Evolutionary conservation across 306 rosid genomes (phyloP), one percentile per base, ranked within the genome.

Genomic region (Fragaria iinumae): DNA sequence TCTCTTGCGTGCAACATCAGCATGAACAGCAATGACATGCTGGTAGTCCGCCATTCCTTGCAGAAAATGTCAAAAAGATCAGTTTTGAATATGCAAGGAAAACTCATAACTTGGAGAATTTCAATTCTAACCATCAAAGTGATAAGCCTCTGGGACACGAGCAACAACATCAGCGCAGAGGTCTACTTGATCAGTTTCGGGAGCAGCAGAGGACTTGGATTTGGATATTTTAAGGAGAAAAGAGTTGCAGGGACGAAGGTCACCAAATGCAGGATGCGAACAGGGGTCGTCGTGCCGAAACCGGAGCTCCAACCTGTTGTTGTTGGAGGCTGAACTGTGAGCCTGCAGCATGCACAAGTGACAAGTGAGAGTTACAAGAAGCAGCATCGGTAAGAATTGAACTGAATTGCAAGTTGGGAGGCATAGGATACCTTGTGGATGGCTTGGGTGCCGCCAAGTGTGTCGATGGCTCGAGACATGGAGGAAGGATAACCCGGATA

Each of bases 21-120:
- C 92, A 82, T 95, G 98, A 71, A 87, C 88, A 56, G 97, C 87
- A 86, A 92, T 75, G 73, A 92, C 96, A 64, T 92, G 93, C 83
- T 95, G 98, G 92, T 95, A 94, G 78, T 95, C 98, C 4, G 66
- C 85, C 98, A 95, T 95, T 71, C 98, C 98, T 90, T 39, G 77
- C n/a, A 48, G 1, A 48, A 10, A 4, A 12, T 12, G 4, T 12
- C 3, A 1, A 2, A 4, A 23, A 55, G 6, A 27, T 76, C 79
- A 81, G 77, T 48, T 66, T 48, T 18, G 18, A 76, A 74, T 21
- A 64, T 6, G 12, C 73, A 72, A 65, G 77, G 29, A 76, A 47
- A 55, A 11, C 60, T 34, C 66, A 77, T 47, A 27, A 23, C 21
- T 52, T 39, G 49, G 20, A 18, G 45, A 38, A 57, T 55, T 62